Evolutionary conservation across 176 grass and related monocot genomes (phyloP).

Genomic region (Triticum monococcum): DNA sequence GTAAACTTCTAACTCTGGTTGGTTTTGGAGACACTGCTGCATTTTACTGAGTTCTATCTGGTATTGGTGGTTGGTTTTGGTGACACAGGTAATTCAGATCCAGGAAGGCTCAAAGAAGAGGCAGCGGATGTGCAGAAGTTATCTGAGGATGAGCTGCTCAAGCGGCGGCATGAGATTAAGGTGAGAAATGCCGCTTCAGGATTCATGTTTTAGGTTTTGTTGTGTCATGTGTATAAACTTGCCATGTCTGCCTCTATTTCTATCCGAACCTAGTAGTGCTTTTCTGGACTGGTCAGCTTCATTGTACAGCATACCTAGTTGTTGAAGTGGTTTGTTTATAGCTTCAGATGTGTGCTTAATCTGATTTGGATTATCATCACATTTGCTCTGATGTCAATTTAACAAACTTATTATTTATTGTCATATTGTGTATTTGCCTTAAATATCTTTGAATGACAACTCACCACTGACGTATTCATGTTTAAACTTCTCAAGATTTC

Average conservation of each 20-base stretch:
- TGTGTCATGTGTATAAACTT: neutral
- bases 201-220: neutral
- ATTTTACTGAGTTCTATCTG: conserved; percentile 26
- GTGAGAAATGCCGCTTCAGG: conserved; percentile 37
- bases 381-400: neutral
- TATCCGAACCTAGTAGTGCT: neutral
- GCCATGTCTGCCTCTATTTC: neutral
- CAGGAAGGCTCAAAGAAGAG: conserved; percentile 77
- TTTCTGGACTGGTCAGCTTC: neutral
- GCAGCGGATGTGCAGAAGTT: conserved; percentile 60
- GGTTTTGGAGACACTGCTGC: neutral
- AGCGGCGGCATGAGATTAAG: conserved; percentile 71
- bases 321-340: neutral
- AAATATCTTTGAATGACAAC: neutral
- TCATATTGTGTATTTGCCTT: neutral
- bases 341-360: neutral
- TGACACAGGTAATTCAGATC: conserved; percentile 81
- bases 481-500: neutral
- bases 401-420: neutral
- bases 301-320: neutral
- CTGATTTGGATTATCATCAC: neutral
- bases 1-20: neutral
- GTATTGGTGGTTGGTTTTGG: neutral
- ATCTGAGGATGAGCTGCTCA: conserved; percentile 59
- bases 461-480: neutral